Percentiles rank a stretch among this genome's conserved stretches.
Conservation (phyloP, 768 basidiomycete genomes). For the Melanogaster broomeanus region DNA sequence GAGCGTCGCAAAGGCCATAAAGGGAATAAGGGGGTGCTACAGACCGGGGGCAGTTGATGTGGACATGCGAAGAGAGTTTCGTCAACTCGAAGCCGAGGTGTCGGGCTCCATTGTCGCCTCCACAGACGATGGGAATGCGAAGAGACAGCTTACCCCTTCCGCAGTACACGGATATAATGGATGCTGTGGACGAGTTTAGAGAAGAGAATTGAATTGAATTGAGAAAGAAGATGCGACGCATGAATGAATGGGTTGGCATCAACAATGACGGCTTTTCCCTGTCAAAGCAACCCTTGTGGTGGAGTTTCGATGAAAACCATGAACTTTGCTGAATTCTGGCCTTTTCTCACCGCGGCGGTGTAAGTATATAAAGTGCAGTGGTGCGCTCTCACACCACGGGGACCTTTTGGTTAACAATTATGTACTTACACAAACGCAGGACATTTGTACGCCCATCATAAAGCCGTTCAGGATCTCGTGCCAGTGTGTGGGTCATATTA, state of each 20-base stretch:
- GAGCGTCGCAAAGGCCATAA: background rate
- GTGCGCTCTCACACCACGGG: constrained; percentile 30
- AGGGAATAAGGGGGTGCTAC: background rate
- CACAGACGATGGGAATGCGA: background rate
- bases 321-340: background rate
- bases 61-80: background rate
- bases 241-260: no score
- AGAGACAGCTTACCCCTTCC: background rate
- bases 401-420: constrained; percentile 10
- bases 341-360: constrained; percentile 10
- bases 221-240: constrained; percentile 2
- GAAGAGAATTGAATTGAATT: no score
- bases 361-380: no score
- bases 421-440: background rate
- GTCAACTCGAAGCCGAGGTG: background rate
- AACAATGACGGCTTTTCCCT: constrained; percentile 9
- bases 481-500: no score
- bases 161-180: background rate
- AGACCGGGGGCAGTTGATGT: no score
- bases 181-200: constrained; percentile 2
- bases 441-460: no score
- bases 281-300: constrained; percentile 8
- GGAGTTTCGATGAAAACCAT: constrained; percentile 2
- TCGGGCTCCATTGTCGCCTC: background rate
- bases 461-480: background rate